Conservation (phyloP, 495 filamentous ascomycete genomes). For the Astrothelium macrocarpum region DNA sequence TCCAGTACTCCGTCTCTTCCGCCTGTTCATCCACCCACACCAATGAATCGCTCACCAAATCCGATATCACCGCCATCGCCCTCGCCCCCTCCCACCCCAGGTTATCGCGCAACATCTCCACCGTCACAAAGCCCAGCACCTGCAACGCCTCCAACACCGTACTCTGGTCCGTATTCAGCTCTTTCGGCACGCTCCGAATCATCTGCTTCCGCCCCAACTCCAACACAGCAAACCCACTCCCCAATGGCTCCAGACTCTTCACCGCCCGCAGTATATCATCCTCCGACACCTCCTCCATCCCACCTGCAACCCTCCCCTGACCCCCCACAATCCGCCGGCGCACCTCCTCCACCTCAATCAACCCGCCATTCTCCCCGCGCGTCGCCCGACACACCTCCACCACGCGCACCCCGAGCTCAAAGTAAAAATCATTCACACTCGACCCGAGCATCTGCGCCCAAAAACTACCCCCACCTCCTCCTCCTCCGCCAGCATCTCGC, state of each 20-base stretch:
- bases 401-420: conserved; percentile 85
- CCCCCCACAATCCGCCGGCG: conserved; percentile 61
- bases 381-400: conserved; percentile 88
- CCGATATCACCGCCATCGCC: conserved; percentile 79
- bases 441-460: conserved; percentile 89
- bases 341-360: conserved; percentile 79
- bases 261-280: conserved; percentile 91
- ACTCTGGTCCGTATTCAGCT: conserved; percentile 90
- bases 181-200: conserved; percentile 89
- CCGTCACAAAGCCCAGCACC: conserved; percentile 76
- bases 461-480: conserved; percentile 46
- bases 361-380: conserved; percentile 80
- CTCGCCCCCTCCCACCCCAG: conserved; percentile 75
- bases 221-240: conserved; percentile 75
- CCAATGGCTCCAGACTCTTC: conserved; percentile 75
- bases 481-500: conserved; percentile 37
- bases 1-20: conserved; percentile 91
- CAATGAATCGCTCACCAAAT: conserved; percentile 81
- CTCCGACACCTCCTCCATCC: conserved; percentile 60
- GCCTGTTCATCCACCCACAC: conserved; percentile 90
- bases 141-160: conserved; percentile 82
- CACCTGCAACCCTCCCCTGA: conserved; percentile 26
- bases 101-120: conserved; percentile 89
- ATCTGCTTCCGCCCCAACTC: conserved; percentile 73
- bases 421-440: conserved; percentile 96